phyloP scores from a whole-genome alignment of 441 rosid genomes.

The Breynia disticha region DNA sequence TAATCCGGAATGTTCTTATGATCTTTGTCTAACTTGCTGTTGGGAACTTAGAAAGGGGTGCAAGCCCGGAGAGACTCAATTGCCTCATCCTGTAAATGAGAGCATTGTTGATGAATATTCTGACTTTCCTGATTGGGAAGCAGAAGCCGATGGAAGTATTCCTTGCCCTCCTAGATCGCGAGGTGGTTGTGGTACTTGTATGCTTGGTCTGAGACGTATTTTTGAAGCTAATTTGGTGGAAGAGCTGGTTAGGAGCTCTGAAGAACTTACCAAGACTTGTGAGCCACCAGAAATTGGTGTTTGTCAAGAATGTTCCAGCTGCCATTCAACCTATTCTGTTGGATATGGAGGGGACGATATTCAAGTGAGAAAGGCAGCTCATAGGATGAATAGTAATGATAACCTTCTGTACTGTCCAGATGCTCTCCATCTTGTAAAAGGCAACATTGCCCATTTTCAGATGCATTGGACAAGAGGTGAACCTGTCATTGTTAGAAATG shows the following conservation, averaged over 20 bases:
- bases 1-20: slow-evolving; percentile 40
- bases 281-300: slow-evolving; percentile 12
- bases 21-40: slow-evolving; percentile 72
- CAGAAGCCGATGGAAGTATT: slow-evolving; percentile 40
- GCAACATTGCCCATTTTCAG: slow-evolving; percentile 60
- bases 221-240: slow-evolving; percentile 39
- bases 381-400: slow-evolving; percentile 41
- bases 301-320: slow-evolving; percentile 22
- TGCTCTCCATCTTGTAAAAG: slow-evolving; percentile 31
- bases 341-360: slow-evolving; percentile 17
- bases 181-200: slow-evolving; percentile 49
- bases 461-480: slow-evolving; percentile 72
- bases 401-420: slow-evolving; percentile 57
- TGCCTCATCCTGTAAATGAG: slow-evolving; percentile 24
- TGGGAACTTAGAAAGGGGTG: slow-evolving; percentile 53
- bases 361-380: slow-evolving; percentile 55
- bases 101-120: slow-evolving; percentile 1
- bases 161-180: slow-evolving; percentile 39
- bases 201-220: slow-evolving; percentile 36
- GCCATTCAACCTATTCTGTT: slow-evolving; percentile 16
- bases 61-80: slow-evolving; percentile 28
- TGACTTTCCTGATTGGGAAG: slow-evolving; percentile 34
- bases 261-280: slow-evolving; percentile 24
- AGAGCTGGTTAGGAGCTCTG: slow-evolving; percentile 38
- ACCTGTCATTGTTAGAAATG: slow-evolving; percentile 70